phyloP scores from a whole-genome alignment of 129 eudicot genomes.

The Flaveria linearis region DNA sequence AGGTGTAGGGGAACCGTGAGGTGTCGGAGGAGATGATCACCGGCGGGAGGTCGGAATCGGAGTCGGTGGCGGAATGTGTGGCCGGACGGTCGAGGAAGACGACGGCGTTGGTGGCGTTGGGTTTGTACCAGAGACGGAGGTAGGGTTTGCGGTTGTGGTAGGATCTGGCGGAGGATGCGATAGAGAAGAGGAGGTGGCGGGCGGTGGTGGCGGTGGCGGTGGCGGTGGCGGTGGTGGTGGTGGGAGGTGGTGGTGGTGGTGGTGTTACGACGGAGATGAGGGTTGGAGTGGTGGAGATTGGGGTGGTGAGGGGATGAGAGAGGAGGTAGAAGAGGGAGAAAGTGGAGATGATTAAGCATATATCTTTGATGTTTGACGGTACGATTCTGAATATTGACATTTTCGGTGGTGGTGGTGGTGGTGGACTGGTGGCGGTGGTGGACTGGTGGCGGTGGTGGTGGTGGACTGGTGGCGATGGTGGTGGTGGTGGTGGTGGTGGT shows the following conservation, averaged over 20 bases:
- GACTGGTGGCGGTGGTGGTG: neutral
- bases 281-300: constrained; percentile 24
- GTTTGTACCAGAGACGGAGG: too few relatives aligned
- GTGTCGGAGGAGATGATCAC: constrained; percentile 47
- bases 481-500: too few relatives aligned
- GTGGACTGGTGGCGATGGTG: too few relatives aligned
- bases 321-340: constrained; percentile 46
- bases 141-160: too few relatives aligned
- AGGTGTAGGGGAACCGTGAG: constrained; percentile 55
- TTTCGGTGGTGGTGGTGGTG: neutral
- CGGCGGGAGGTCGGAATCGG: constrained; percentile 37
- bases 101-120: too few relatives aligned
- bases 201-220: constrained; percentile 25
- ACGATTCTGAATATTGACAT: constrained; percentile 28
- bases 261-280: constrained; percentile 30
- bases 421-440: too few relatives aligned
- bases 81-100: too few relatives aligned
- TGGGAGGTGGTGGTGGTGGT: constrained; percentile 29
- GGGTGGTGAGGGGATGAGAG: constrained; percentile 41
- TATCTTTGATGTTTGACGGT: constrained; percentile 45
- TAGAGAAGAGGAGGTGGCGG: constrained; percentile 64
- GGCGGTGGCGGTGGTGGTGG: too few relatives aligned
- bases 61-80: constrained; percentile 13
- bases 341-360: constrained; percentile 47
- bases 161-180: constrained; percentile 58